Evolutionary conservation across 2,329 filamentous ascomycete species (phyloP).

Genomic region (Trichophyton verrucosum): DNA sequence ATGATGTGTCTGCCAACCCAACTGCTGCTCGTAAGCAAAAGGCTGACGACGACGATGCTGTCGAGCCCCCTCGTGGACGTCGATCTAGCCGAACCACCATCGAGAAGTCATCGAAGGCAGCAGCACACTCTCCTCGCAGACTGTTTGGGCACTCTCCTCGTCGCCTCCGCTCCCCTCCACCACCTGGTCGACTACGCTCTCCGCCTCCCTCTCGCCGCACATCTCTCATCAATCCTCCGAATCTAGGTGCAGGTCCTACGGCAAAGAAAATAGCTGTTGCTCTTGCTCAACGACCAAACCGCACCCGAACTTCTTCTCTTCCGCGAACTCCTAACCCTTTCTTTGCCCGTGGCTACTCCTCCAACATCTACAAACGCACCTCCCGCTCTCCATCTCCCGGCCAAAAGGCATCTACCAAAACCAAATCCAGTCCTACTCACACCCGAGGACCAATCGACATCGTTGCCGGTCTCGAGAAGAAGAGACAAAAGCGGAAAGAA

Average conservation of each 20-base stretch:
- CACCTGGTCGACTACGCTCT: conserved; percentile 41
- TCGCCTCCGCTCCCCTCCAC: conserved; percentile 58
- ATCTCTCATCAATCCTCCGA: conserved; percentile 31
- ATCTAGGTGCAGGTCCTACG: conserved; percentile 38
- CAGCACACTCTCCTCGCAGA: conserved; percentile 42
- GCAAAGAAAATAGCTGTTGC: conserved; percentile 30
- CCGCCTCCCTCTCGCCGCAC: conserved; percentile 35
- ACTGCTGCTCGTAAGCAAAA: background rate
- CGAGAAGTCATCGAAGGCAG: conserved; percentile 51
- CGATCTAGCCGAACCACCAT: conserved; percentile 30
- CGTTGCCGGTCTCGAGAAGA: conserved; percentile 88
- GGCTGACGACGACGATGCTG: background rate
- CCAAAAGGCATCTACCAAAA: conserved; percentile 13
- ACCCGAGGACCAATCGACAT: conserved; percentile 93
- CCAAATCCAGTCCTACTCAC: conserved; percentile 43
- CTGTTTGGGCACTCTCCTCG: conserved; percentile 61
- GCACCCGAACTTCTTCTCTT: conserved; percentile 73
- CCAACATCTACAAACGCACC: conserved; percentile 4
- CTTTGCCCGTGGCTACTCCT: conserved; percentile 25
- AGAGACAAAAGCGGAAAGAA: conserved; percentile 82
- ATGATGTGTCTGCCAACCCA: conserved; percentile 14
- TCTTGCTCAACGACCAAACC: conserved; percentile 50
- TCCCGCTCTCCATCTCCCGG: conserved; percentile 14
- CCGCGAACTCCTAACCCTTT: conserved; percentile 66
- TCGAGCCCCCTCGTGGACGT: background rate